These are phyloP conservation scores for Pisolithus sp. DNA, from an alignment of 768 basidiomycete genomes.

Conservation along the genomic window DNA sequence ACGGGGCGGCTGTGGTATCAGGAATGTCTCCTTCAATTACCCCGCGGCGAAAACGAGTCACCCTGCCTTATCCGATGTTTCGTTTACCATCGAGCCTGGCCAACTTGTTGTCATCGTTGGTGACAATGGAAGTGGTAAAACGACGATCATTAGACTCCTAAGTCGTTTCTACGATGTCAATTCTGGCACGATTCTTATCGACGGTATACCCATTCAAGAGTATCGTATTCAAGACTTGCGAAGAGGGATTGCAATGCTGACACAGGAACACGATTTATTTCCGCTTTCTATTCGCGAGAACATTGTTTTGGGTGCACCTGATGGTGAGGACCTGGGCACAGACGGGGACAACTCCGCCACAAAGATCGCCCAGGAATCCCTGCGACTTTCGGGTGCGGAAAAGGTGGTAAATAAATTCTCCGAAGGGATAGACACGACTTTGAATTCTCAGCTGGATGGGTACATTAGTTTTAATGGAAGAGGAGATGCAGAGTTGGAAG, in stretches of 20 bases:
- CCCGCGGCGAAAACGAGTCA: constrained; percentile 31
- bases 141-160: constrained; percentile 36
- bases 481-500: constrained; percentile 9
- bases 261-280: constrained; percentile 34
- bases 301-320: constrained; percentile 29
- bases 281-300: constrained; percentile 37
- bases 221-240: constrained; percentile 31
- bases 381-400: constrained; percentile 34
- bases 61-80: constrained; percentile 19
- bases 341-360: constrained; percentile 6
- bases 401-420: constrained; percentile 33
- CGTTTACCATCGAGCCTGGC: constrained; percentile 26
- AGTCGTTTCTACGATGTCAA: constrained; percentile 27
- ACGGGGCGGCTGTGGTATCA: constrained; percentile 11
- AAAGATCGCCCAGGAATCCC: constrained; percentile 13
- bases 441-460: constrained; percentile 27
- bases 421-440: constrained; percentile 32
- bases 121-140: constrained; percentile 29
- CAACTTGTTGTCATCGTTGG: constrained; percentile 32
- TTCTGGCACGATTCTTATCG: constrained; percentile 34
- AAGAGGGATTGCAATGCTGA: constrained; percentile 34
- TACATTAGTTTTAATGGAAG: constrained; percentile 22
- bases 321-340: constrained; percentile 3
- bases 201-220: constrained; percentile 29
- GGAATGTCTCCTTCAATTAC: constrained; percentile 49